Evolutionary conservation across 169 alveolate species (phyloP), one percentile per base, ranked within the genome.

Genomic region (Plasmodium gallinaceum): DNA sequence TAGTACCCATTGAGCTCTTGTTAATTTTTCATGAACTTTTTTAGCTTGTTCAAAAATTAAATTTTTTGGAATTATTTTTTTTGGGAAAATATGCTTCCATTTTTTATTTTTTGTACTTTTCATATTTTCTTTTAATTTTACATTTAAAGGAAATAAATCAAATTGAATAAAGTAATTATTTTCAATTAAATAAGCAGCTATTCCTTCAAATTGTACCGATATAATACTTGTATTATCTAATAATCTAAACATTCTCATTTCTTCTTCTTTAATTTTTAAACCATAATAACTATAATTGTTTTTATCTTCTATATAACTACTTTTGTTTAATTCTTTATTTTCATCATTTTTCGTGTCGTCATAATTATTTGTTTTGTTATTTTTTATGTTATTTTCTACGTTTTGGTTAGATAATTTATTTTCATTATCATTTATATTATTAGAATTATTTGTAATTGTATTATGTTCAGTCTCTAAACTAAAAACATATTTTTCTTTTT

Each of bases 1-100:
- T 32, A 83, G 46, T 54, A 83, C 74, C 91, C 91, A 83, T 48
- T 83, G 91, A 6, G 91, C 91, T 42, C 58, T 18, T 24, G 80
- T 68, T 73, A 83, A 58, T 45, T 54, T 83, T 43, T 18, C 74
- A 48, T 83, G 91, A 8, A 83, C 73, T 37, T 83, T 83, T 24
- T 83, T 83, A 5, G 91, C 91, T 83, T 83, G 91, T 7, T 83
- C 61, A 43, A 83, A 83, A 14, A 57, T 57, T 0, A 83, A 68
- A 58, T 83, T 83, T 16, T 51, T 22, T 54, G 91, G 91, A 51
- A 78, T 64, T 45, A 24, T 66, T 14, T 14, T 70, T 54, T 68
- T 62, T 22, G 91, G 83, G 52, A 83, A 68, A 42, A 12, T 83
- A 60, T 75, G 42, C 4, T 51, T 20, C 39, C 26, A n/a, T 37